Evolutionary conservation across 345 rosid species (phyloP), one percentile per base, ranked within the genome.

Genomic region (Triadica sebifera): DNA sequence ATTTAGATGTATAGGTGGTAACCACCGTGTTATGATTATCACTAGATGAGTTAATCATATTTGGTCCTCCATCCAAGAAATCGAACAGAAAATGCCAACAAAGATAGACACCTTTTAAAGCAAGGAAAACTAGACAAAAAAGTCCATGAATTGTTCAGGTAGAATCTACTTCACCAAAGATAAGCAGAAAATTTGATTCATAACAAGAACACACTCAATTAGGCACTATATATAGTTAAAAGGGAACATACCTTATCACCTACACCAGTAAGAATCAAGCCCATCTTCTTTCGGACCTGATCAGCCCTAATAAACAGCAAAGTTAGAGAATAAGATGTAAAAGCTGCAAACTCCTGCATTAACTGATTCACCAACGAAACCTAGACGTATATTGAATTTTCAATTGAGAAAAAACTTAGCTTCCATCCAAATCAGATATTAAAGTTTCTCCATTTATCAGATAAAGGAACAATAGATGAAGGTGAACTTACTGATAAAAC

Each of bases 261-360:
- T 0, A 89, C 97, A 85, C 98, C 98, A 63, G 97, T 89, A 69
- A 94, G 91, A 74, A 92, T 75, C 84, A 84, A 84, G 67, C 95
- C 93, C 79, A 85, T 86, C 86, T 87, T 92, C 93, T 90, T 89
- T 25, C 90, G 89, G 83, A 97, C 92, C 78, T 87, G 93, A 74
- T 85, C 85, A 81, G 84, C 84, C 87, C 97, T 94, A 80, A 72
- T 47, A 82, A 13, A 86, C 29, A 68, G 12, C 52, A 85, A 65
- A 43, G 65, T 79, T 62, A 77, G 57, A 75, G 69, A 74, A 57
- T 46, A 57, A 45, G 11, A 64, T 16, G 38, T 12, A 64, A n/a
- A 22, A 45, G 49, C 61, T 2, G 51, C 67, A 49, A 9, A 37
- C n/a, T n/a, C n/a, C n/a, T n/a, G 50, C 58, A 34, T 25, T 12